These are phyloP conservation scores for Alnus rubra DNA, from an alignment of 306 rosid species.

Conservation along the genomic window DNA sequence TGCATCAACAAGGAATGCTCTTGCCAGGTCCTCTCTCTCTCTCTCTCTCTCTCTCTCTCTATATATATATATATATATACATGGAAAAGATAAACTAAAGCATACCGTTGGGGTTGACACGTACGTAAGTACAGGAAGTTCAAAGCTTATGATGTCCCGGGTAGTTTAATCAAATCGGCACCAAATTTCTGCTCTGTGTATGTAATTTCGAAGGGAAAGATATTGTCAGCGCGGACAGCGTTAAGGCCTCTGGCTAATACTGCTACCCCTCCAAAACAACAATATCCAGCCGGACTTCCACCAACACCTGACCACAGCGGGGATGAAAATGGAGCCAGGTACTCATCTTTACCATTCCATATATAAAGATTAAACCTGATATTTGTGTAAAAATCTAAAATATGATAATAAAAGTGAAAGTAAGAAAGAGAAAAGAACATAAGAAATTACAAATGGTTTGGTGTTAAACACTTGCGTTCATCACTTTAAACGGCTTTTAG, in stretches of 20 bases:
- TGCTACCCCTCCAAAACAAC: slow-evolving; percentile 45
- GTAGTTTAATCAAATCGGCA: slow-evolving; percentile 54
- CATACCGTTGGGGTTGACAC: slow-evolving; percentile 23
- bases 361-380: too few species aligned
- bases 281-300: slow-evolving; percentile 28
- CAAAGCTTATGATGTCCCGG: slow-evolving; percentile 59
- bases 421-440: too few species aligned
- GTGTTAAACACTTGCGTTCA: too few species aligned
- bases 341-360: not conserved
- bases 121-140: slow-evolving; percentile 41
- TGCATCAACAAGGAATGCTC: slow-evolving; percentile 59
- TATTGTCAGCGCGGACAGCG: slow-evolving; percentile 62
- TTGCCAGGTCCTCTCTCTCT: slow-evolving; percentile 55
- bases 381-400: too few species aligned
- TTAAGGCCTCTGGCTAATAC: slow-evolving; percentile 49
- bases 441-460: too few species aligned
- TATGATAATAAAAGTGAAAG: too few species aligned
- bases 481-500: too few species aligned
- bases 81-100: not conserved
- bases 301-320: slow-evolving; percentile 33
- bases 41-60: not conserved
- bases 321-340: slow-evolving; percentile 53
- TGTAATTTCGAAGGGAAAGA: slow-evolving; percentile 81
- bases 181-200: slow-evolving; percentile 80
- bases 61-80: not conserved